These are phyloP conservation scores for Uronychia setigera DNA, from an alignment of 73 alveolate genomes.

Conservation along the genomic window DNA sequence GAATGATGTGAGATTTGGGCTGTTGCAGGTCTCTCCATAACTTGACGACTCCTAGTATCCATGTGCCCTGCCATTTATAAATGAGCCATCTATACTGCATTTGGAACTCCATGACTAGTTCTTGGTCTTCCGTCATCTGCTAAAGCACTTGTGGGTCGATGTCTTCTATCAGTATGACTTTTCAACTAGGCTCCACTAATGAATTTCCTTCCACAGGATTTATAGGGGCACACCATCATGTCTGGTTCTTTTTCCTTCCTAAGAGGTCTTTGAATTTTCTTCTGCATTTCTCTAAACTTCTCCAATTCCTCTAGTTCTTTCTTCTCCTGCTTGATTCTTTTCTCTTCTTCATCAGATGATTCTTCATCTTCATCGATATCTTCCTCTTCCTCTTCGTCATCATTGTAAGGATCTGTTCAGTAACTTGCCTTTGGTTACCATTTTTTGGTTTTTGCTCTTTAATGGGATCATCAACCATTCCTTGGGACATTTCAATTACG, in stretches of 20 bases:
- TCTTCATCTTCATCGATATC: not conserved
- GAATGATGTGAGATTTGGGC: not conserved
- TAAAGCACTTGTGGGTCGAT: not conserved
- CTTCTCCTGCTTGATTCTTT: not conserved
- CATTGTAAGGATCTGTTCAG: not conserved
- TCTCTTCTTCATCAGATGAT: not conserved
- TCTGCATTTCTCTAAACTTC: not conserved
- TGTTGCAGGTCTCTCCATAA: not conserved
- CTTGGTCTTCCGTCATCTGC: not conserved
- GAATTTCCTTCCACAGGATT: constrained; percentile 62
- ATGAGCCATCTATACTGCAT: not conserved
- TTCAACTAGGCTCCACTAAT: constrained; percentile 43
- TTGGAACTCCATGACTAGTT: not conserved
- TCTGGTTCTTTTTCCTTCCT: constrained; percentile 3
- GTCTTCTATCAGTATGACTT: constrained; percentile 59
- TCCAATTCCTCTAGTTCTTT: not conserved
- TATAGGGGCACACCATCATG: constrained; percentile 46
- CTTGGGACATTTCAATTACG: not conserved
- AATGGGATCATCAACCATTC: not conserved
- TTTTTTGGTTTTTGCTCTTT: too few relatives aligned
- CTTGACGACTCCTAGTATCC: not conserved
- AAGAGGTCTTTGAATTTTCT: not conserved
- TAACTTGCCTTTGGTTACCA: too few relatives aligned
- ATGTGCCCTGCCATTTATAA: not conserved
- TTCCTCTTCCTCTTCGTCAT: not conserved